These are phyloP conservation scores for Bryopsis sp. DNA, from an alignment of 139 green algal species.

Conservation along the genomic window DNA sequence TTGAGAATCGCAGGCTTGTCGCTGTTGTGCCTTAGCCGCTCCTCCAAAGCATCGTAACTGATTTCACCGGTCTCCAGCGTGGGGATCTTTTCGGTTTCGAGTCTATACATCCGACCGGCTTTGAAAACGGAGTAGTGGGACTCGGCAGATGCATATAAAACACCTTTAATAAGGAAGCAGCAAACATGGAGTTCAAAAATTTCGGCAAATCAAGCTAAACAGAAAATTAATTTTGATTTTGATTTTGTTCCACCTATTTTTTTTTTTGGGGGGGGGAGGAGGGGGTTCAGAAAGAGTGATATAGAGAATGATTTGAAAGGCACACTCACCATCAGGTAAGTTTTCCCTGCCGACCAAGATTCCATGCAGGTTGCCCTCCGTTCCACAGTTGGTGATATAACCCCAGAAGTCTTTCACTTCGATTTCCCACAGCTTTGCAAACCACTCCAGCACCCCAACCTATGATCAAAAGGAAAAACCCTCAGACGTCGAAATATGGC, in stretches of 20 bases:
- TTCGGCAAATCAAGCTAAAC: too few relatives aligned
- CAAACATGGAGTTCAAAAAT: background rate
- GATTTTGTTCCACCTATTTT: too few relatives aligned
- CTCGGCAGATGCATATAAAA: conserved; percentile 85
- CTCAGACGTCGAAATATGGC: too few relatives aligned
- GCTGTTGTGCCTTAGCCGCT: conserved; percentile 48
- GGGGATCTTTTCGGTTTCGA: conserved; percentile 75
- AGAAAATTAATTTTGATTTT: too few relatives aligned
- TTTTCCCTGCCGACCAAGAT: conserved; percentile 86
- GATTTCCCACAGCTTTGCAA: conserved; percentile 94
- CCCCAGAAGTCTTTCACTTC: conserved; percentile 88
- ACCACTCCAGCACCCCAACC: conserved; percentile 95
- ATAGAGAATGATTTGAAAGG: background rate
- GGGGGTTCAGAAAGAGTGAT: background rate
- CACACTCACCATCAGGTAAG: conserved; percentile 57
- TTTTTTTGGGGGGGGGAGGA: too few relatives aligned
- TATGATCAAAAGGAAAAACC: too few relatives aligned
- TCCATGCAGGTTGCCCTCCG: conserved; percentile 95
- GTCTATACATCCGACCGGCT: conserved; percentile 91
- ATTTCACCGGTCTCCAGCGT: conserved; percentile 81
- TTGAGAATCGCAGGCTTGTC: conserved; percentile 87
- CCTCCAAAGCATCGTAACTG: conserved; percentile 74
- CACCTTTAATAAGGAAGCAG: conserved; percentile 32
- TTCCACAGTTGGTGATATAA: conserved; percentile 98
- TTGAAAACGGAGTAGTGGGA: conserved; percentile 97